Evolutionary conservation across 129 eudicot genomes (phyloP).

Genomic region (Rutidosis leptorrhynchoides): DNA sequence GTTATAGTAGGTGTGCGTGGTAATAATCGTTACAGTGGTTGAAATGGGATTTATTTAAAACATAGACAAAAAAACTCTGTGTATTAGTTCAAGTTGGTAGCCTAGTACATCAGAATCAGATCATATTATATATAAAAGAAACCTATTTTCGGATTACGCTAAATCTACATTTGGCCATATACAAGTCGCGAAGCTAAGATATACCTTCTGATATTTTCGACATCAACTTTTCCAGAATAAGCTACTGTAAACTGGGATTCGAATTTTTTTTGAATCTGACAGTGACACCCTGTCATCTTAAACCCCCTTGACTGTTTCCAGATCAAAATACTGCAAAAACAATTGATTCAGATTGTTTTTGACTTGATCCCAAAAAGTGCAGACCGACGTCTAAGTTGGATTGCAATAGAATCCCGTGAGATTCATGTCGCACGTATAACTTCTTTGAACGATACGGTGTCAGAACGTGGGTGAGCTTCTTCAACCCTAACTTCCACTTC

Average conservation of each 20-base stretch:
- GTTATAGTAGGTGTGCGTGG: not conserved
- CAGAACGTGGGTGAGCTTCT: conserved; percentile 83
- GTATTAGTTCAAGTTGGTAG: not conserved
- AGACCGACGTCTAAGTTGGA: conserved; percentile 1
- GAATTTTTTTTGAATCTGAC: not conserved
- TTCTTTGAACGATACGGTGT: conserved; percentile 63
- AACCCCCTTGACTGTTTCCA: conserved; percentile 18
- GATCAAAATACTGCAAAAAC: conserved; percentile 32
- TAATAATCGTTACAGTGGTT: not conserved
- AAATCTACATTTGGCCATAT: conserved; percentile 13
- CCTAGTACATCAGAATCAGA: too few species aligned
- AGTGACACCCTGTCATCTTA: conserved; percentile 7
- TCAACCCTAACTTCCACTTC: conserved; percentile 72
- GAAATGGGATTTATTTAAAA: not conserved
- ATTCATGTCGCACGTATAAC: conserved; percentile 34
- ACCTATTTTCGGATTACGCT: not conserved
- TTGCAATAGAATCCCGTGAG: conserved; percentile 15
- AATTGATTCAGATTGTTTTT: conserved; percentile 9
- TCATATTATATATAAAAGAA: not conserved
- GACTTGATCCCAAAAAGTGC: conserved; percentile 6
- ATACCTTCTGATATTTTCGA: conserved; percentile 14
- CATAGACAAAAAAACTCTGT: not conserved
- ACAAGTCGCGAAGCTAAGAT: conserved; percentile 16
- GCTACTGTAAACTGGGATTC: conserved; percentile 9
- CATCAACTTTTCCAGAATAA: conserved; percentile 13